Evolutionary conservation across 805 yeast genomes (phyloP).

Genomic region (Sugiyamaella marilandica): DNA sequence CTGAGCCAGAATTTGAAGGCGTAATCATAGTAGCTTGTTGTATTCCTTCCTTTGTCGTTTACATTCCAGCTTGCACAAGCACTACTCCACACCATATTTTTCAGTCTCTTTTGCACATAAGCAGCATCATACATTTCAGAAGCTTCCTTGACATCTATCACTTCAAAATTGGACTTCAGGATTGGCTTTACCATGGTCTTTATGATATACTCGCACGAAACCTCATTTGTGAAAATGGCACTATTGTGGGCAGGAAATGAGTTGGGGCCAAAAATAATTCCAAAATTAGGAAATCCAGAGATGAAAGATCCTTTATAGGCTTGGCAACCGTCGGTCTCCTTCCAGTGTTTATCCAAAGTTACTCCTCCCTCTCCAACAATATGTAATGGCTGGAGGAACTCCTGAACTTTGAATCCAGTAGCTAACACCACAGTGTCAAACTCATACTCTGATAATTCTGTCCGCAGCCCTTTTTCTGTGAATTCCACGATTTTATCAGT

Average conservation of each 20-base stretch:
- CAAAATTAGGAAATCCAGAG: conserved; percentile 22
- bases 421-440: conserved; percentile 15
- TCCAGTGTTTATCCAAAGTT: conserved; percentile 13
- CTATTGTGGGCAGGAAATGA: conserved; percentile 20
- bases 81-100: conserved; percentile 13
- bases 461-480: conserved; percentile 1
- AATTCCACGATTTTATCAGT: conserved; percentile 13
- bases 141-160: conserved; percentile 14
- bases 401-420: conserved; percentile 19
- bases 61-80: conserved; percentile 18
- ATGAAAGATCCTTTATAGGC: conserved; percentile 21
- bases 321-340: conserved; percentile 18
- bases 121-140: conserved; percentile 13
- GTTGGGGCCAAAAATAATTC: conserved; percentile 21
- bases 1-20: conserved; percentile 15
- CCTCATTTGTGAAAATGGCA: conserved; percentile 19
- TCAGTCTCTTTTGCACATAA: conserved; percentile 3
- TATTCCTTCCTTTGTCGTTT: conserved; percentile 13
- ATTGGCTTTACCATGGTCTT: conserved; percentile 14
- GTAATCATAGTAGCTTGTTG: conserved; percentile 10
- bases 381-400: conserved; percentile 15
- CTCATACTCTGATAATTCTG: neutral
- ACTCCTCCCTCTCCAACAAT: conserved; percentile 15
- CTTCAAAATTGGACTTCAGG: conserved; percentile 4
- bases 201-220: conserved; percentile 15